Conservation (phyloP, 768 basidiomycete species). For the Gymnopilus junonius region DNA sequence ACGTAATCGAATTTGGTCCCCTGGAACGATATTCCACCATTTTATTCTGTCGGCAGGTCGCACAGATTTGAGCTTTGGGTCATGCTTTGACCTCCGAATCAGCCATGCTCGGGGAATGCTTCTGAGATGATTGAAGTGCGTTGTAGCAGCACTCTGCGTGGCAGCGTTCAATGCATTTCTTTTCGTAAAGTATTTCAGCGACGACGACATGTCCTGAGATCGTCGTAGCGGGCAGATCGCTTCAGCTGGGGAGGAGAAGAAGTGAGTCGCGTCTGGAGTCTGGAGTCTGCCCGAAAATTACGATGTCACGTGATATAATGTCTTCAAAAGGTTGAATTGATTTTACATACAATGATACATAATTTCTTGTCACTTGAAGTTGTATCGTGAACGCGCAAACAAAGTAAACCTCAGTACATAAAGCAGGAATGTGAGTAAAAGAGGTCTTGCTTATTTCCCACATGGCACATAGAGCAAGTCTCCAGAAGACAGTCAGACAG, state of each 20-base stretch:
- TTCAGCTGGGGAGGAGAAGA: background rate
- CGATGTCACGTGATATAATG: background rate
- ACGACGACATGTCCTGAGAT: constrained; percentile 8
- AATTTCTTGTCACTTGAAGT: too few species aligned
- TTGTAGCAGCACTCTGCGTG: constrained; percentile 60
- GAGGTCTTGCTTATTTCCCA: too few species aligned
- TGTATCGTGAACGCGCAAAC: too few species aligned
- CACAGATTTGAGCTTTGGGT: constrained; percentile 57
- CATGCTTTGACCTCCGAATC: constrained; percentile 46
- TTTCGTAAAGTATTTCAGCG: constrained; percentile 13
- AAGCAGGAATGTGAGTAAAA: too few species aligned
- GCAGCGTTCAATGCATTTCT: constrained; percentile 45
- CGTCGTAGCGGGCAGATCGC: background rate
- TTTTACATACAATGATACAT: too few species aligned
- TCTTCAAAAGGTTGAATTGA: too few species aligned
- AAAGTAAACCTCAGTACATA: too few species aligned
- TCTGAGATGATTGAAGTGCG: constrained; percentile 67
- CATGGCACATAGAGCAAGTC: too few species aligned
- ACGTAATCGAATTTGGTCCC: constrained; percentile 74
- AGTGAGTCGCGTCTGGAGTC: background rate
- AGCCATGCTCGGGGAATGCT: constrained; percentile 61
- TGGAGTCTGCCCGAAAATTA: background rate
- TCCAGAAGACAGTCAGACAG: too few species aligned
- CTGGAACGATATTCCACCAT: constrained; percentile 88
- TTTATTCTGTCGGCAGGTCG: constrained; percentile 74